Evolutionary conservation across 2,329 filamentous ascomycete species (phyloP), one percentile per base, ranked within the genome.

Genomic region (Diaporthe citri): DNA sequence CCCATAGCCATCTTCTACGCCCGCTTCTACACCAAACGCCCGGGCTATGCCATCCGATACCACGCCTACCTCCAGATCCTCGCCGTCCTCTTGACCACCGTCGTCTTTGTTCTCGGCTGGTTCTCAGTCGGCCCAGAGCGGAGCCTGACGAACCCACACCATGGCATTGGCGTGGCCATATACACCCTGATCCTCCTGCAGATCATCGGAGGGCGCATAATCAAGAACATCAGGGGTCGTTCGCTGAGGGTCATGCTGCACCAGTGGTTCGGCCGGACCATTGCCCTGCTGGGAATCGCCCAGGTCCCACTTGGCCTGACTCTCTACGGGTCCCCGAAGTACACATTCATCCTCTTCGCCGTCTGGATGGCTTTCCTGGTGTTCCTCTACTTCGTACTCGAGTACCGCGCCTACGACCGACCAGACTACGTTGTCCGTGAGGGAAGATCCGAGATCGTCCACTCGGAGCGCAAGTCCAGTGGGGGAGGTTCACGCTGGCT

Each of bases 251-350:
- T 88, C 51, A 88, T 94, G 88, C 83, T 98, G 56, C 97, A 99
- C 85, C 94, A 96, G 81, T 98, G 97, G 95, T 85, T 94, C 25
- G 97, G 97, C 25, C 89, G 96, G 74, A 86, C 90, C 0, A 91
- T 96, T 79, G 93, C 94, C 3, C 84, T 98, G 25, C 87, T 99
- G 5, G 97, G 95, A 0, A 92, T 98, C 78, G 90, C 93, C 4
- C 97, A 99, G 82, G 91, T 99, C 15, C 94, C 97, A 0, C 88
- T 99, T 0, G 97, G 97, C 0, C 87, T 99, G 62, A 96, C 96
- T 0, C 88, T 99, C 1, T 99, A 98, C 80, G 97, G 97, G 8
- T 98, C 96, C 41, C 96, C 97, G 7, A 91, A 93, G 80, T 90
- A 90, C 51, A 88, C 96, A 4, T 99, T 98, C 82, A 92, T 99